These are phyloP conservation scores for Lachnellula hyalina DNA, from an alignment of 2,329 filamentous ascomycete species.

Conservation along the genomic window DNA sequence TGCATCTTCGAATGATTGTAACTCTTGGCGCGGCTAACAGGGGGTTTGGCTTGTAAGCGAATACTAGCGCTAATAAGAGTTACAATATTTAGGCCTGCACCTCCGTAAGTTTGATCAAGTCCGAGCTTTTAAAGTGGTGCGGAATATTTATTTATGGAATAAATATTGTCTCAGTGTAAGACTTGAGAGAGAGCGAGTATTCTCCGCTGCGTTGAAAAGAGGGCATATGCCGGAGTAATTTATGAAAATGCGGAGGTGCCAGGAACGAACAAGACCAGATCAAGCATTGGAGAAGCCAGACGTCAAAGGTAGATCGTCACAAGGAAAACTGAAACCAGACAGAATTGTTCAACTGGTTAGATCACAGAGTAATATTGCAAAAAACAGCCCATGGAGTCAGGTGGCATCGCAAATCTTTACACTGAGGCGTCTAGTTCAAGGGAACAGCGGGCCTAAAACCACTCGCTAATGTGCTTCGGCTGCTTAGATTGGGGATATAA, in stretches of 20 bases:
- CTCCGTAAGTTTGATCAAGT: too few species aligned
- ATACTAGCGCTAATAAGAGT: too few species aligned
- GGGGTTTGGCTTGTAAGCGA: too few species aligned
- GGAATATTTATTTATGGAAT: too few species aligned
- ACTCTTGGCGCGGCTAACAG: too few species aligned
- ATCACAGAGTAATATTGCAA: slow-evolving; percentile 2
- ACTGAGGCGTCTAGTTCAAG: background rate
- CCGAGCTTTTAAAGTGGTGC: too few species aligned
- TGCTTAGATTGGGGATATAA: slow-evolving; percentile 9
- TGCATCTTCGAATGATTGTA: too few species aligned
- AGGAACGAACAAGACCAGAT: slow-evolving; percentile 23
- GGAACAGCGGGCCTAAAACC: slow-evolving; percentile 24
- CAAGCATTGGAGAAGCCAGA: slow-evolving; percentile 18
- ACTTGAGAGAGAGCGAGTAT: too few species aligned
- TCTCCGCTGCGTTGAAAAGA: slow-evolving; percentile 7
- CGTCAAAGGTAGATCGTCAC: slow-evolving; percentile 9
- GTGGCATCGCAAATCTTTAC: slow-evolving; percentile 13
- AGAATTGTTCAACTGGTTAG: slow-evolving; percentile 13
- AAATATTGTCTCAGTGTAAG: too few species aligned
- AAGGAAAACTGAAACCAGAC: slow-evolving; percentile 13
- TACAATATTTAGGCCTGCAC: too few species aligned
- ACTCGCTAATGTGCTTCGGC: slow-evolving; percentile 17
- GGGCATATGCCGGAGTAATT: slow-evolving; percentile 16
- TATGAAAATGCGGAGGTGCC: slow-evolving; percentile 18
- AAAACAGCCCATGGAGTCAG: slow-evolving; percentile 3